Conservation (phyloP, 306 rosid species). For the Bauhinia variegata region DNA sequence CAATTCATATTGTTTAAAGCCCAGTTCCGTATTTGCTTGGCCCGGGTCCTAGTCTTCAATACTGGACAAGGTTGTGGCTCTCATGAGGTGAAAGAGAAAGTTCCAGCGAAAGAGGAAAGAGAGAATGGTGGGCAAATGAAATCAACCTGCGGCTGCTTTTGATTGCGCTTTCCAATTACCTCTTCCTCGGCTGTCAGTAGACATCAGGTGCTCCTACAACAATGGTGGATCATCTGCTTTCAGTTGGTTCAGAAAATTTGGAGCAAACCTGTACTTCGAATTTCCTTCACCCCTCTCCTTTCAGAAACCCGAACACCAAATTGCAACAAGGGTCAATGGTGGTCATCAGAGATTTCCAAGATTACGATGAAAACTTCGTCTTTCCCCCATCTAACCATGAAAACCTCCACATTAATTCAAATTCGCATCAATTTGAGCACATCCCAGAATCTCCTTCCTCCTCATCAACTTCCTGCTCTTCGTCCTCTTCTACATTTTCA, state of each 20-base stretch:
- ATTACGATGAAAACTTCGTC: conserved; percentile 1
- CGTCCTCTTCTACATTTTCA: conserved; percentile 44
- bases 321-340: conserved; percentile 28
- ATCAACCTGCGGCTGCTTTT: background rate
- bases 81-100: background rate
- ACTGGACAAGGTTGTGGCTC: background rate
- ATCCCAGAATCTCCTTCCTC: conserved; percentile 2
- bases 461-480: conserved; percentile 12
- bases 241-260: background rate
- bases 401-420: conserved; percentile 32
- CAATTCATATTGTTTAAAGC: no score
- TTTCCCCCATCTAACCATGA: conserved; percentile 52
- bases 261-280: background rate
- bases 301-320: background rate
- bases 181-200: no score
- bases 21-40: no score
- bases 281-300: background rate
- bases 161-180: background rate
- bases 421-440: background rate
- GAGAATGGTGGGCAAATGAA: background rate
- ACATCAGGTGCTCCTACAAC: background rate
- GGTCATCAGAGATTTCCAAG: conserved; percentile 19
- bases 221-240: conserved; percentile 30
- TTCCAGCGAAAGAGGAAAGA: no score
- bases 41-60: no score